Evolutionary conservation across 1,139 yeast genomes (phyloP), one percentile per base, ranked within the genome.

Genomic region (Saccharomyces hybrid): DNA sequence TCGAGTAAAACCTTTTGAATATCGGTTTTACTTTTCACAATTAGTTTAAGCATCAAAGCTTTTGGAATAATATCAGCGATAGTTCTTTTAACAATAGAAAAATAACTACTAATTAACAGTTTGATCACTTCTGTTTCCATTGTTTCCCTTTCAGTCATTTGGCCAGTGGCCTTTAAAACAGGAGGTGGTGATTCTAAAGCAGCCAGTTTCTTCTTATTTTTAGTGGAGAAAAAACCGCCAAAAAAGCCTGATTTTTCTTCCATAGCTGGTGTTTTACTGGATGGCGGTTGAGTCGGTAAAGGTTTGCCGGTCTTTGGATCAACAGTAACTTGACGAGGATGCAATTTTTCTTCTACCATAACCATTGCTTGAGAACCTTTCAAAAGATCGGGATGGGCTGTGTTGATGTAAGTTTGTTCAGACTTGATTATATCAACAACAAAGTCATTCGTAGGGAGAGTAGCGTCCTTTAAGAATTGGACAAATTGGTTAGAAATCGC

Each of bases 131-230:
- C 99, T 0, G 98, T 93, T 73, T 93, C 99, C 83, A 88, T 86
- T 38, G 91, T 83, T 74, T 93, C 99, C 64, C 97, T 84, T 70
- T 93, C 99, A 26, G 96, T 82, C 88, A 93, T 85, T 56, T 88
- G 84, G 48, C 98, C 98, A 26, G 96, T 84, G 5, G 99, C 99
- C 71, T 93, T 87, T 70, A 93, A 82, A 12, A 90, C 91, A 44
- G 96, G 83, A 48, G 99, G 99, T 51, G 99, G 99, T 1, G 97
- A 91, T 72, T 93, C 99, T 95, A 93, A 88, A 31, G 91, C 86
- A 49, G 95, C 97, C 67, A 91, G 79, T 73, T 95, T 84, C 80
- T 91, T 91, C 74, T 91, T 93, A 73, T 90, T 91, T 73, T 93
- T 90, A 7, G 95, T 83, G 19, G 95, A 83, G 73, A 93, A 93